These are phyloP conservation scores for Scheffersomyces illinoinensis DNA, from an alignment of 1,139 yeast genomes.

Conservation along the genomic window DNA sequence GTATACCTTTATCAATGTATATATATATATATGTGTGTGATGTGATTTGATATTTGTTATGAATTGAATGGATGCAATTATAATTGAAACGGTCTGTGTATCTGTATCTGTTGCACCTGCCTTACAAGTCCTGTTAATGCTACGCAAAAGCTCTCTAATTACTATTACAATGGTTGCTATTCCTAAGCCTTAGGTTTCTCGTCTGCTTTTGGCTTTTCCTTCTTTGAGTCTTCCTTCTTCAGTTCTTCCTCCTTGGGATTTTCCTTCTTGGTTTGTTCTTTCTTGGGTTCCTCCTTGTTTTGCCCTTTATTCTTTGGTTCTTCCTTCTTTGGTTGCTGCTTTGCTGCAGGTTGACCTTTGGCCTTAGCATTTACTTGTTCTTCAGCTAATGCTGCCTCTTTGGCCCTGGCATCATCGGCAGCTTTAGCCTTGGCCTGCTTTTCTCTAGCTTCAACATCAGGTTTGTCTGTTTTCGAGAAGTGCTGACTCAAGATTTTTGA, in stretches of 20 bases:
- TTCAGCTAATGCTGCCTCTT: background rate
- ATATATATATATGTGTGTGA: too few species aligned
- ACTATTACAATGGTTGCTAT: background rate
- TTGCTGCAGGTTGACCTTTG: background rate
- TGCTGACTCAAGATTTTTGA: conserved; percentile 47
- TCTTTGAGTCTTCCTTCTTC: background rate
- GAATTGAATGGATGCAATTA: background rate
- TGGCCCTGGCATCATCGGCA: background rate
- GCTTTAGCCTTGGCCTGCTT: background rate
- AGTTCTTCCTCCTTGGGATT: background rate
- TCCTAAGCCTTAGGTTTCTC: background rate
- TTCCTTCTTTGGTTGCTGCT: too few species aligned
- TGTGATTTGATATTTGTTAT: background rate
- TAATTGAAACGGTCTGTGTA: background rate
- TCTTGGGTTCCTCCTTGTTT: too few species aligned
- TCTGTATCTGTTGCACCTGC: background rate
- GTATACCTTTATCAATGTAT: too few species aligned
- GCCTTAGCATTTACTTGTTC: background rate
- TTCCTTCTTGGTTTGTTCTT: background rate
- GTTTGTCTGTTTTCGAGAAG: conserved; percentile 17
- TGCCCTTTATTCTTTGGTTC: too few species aligned
- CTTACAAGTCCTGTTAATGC: background rate
- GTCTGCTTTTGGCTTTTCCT: background rate
- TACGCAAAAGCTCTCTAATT: background rate
- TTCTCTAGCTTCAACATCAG: conserved; percentile 12